Percentiles rank a stretch among this genome's conserved stretches.
phyloP scores from a whole-genome alignment of 306 rosid genomes.

The Begonia peltatifolia region DNA sequence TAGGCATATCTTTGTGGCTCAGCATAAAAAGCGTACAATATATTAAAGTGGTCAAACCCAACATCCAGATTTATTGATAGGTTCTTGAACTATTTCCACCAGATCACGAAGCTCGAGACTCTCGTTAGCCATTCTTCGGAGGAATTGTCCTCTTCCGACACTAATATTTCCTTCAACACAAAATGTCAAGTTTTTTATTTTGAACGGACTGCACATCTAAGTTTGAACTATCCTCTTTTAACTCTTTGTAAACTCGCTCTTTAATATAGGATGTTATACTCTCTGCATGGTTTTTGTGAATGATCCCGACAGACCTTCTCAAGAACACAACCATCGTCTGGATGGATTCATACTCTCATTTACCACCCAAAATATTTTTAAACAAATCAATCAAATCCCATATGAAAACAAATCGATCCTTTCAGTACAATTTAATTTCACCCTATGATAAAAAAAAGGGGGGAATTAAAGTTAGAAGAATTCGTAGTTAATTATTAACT shows the following conservation, averaged over 20 bases:
- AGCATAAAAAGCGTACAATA: slow-evolving; percentile 86
- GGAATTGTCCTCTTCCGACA: slow-evolving; percentile 80
- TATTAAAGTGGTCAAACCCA: slow-evolving; percentile 93
- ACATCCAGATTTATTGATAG: slow-evolving; percentile 79
- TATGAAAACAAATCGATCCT: no score
- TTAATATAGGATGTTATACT: slow-evolving; percentile 80
- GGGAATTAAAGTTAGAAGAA: no score
- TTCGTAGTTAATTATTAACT: no score
- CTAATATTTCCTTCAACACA: slow-evolving; percentile 98
- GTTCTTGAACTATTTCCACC: slow-evolving; percentile 98
- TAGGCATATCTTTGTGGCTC: slow-evolving; percentile 94
- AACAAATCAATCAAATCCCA: neutral
- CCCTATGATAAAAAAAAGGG: no score
- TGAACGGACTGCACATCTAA: slow-evolving; percentile 19
- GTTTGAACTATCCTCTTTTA: slow-evolving; percentile 37
- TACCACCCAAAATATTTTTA: neutral
- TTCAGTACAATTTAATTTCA: no score
- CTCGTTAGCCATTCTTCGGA: slow-evolving; percentile 84
- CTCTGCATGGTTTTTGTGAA: slow-evolving; percentile 92
- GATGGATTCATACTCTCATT: slow-evolving; percentile 25
- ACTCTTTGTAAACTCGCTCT: slow-evolving; percentile 78
- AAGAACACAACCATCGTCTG: slow-evolving; percentile 85
- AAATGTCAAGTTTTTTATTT: slow-evolving; percentile 70
- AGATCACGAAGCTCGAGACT: slow-evolving; percentile 85
- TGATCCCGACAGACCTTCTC: slow-evolving; percentile 84